Percentiles rank a stretch among this genome's conserved stretches.
Evolutionary conservation across 2,329 filamentous ascomycete genomes (phyloP).

Genomic region (Ophiostoma ips): DNA sequence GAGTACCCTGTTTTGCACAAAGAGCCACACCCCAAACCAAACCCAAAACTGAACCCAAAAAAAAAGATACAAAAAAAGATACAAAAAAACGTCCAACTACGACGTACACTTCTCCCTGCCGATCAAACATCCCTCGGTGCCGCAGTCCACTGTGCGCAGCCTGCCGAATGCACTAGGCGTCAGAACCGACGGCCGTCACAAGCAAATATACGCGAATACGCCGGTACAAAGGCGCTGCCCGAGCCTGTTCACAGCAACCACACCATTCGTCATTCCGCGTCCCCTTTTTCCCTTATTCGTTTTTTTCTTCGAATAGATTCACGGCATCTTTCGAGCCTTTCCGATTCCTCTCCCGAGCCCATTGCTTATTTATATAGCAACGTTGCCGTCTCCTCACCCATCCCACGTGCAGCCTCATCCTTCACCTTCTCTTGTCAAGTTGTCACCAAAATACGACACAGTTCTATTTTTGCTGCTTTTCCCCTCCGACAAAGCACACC

Average conservation of each 20-base stretch:
- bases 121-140: not conserved
- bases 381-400: not conserved
- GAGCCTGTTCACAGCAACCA: too few species aligned
- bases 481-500: not conserved
- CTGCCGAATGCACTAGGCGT: slow-evolving; percentile 1
- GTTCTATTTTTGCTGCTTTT: not conserved
- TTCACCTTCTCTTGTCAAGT: not conserved
- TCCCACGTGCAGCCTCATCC: not conserved
- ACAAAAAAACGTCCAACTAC: too few species aligned
- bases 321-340: not conserved
- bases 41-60: too few species aligned
- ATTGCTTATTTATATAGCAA: slow-evolving; percentile 1
- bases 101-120: not conserved
- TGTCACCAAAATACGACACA: not conserved
- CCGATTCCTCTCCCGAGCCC: slow-evolving; percentile 1
- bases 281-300: too few species aligned
- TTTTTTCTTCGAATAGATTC: too few species aligned
- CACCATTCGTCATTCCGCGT: not conserved
- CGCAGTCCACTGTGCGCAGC: not conserved
- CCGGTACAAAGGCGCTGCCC: too few species aligned
- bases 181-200: not conserved
- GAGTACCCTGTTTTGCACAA: too few species aligned
- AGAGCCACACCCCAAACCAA: too few species aligned
- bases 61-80: too few species aligned
- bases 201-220: not conserved